Percentiles rank a stretch among this genome's conserved stretches.
Conservation (phyloP, 441 rosid species). For the Euphorbia schlechtendalii region DNA sequence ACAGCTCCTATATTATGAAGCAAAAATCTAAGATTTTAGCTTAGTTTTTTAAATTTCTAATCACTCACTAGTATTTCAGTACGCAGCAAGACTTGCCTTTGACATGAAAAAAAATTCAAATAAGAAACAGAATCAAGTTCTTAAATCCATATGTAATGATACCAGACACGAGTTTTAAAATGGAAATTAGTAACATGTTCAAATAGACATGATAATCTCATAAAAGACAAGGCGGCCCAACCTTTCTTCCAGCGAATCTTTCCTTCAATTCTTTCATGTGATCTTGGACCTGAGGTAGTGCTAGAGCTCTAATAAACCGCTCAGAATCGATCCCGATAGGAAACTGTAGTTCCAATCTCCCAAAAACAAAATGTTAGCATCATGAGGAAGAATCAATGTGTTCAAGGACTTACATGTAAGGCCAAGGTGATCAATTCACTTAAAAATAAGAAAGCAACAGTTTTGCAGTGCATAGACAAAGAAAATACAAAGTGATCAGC, state of each 20-base stretch:
- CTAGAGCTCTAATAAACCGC: constrained; percentile 63
- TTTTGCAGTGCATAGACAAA: constrained; percentile 12
- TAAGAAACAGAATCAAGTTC: neutral
- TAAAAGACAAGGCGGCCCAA: constrained; percentile 19
- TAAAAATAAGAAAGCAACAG: constrained; percentile 2
- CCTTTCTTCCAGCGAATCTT: constrained; percentile 71
- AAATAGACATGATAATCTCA: constrained; percentile 3
- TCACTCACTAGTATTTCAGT: too few species aligned
- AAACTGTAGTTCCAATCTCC: constrained; percentile 50
- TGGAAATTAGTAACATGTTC: neutral
- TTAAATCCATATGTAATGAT: neutral
- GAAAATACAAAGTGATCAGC: constrained; percentile 18
- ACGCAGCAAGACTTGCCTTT: neutral
- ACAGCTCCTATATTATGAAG: too few species aligned
- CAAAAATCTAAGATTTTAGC: too few species aligned
- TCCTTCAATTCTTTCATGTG: constrained; percentile 62
- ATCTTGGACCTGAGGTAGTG: constrained; percentile 48
- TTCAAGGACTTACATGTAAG: constrained; percentile 9
- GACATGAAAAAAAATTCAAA: neutral
- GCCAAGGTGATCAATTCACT: constrained; percentile 3
- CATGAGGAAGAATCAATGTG: constrained; percentile 21
- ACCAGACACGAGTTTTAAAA: neutral
- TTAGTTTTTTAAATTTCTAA: too few species aligned
- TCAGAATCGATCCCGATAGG: constrained; percentile 82
- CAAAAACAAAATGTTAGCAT: constrained; percentile 22